Evolutionary conservation across 768 basidiomycete species (phyloP), one percentile per base, ranked within the genome.

Genomic region (Termitomyces bulborhizus): DNA sequence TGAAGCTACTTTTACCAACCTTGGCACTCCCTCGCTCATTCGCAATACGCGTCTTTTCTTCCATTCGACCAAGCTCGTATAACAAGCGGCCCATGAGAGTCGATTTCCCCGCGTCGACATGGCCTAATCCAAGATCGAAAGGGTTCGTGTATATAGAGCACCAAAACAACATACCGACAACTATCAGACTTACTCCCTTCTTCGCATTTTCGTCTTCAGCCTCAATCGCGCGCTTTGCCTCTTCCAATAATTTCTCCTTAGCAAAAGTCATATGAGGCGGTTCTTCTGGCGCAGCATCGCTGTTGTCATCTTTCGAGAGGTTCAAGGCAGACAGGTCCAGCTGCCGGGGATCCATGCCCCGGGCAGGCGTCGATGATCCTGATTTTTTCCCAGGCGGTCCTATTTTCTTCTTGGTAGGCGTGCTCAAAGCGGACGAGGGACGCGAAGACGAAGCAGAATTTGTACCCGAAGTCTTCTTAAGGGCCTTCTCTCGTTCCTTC

Each of bases 81-180:
- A 98, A 65, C 56, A 99, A 64, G 53, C 96, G 78, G 1, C 97
- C 97, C 93, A 98, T 98, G 27, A 99, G 72, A 1, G 97, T 99
- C 4, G 94, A 97, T 70, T 99, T 99, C 26, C 97, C 97, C 16
- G 97, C 97, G 71, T 99, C 97, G 57, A 99, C 97, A 65, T 99
- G 97, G 39, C 97, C 96, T 98, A 62, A 3, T 34, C 26, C 39
- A 37, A 41, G 51, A 36, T 57, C 11, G 4, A n/a, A 18, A 29
- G 12, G 7, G 51, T 24, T n/a, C 13, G 47, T 37, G 12, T 3
- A 24, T 27, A n/a, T 12, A 24, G 44, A 34, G 13, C 24, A 40
- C 34, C 29, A 11, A 29, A 40, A 49, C 36, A 36, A 63, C 74
- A 61, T 66, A 96, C 96, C 97, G 42, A 99, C 87, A 44, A 99